Evolutionary conservation across 352 stramenopile species (phyloP).

Genomic region (Globisporangium acanthophoron): DNA sequence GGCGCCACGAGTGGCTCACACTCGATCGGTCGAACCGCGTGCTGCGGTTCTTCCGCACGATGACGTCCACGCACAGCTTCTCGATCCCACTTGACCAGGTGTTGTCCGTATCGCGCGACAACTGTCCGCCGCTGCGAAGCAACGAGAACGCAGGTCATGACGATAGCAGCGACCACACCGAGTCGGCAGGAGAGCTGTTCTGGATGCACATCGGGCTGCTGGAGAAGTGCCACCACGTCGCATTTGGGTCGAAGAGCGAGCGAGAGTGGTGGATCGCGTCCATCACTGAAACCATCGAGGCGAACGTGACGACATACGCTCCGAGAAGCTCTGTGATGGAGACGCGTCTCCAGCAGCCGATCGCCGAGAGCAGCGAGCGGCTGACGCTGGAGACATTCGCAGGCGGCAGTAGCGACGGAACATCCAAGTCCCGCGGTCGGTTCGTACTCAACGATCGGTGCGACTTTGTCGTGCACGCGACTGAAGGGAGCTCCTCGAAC

Average conservation of each 20-base stretch:
- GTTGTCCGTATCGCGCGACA: conserved; percentile 14
- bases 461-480: conserved; percentile 16
- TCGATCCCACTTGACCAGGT: conserved; percentile 27
- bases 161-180: neutral
- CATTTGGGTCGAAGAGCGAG: conserved; percentile 29
- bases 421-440: conserved; percentile 18
- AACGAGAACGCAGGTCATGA: neutral
- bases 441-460: conserved; percentile 47
- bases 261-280: conserved; percentile 26
- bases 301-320: neutral
- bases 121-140: neutral
- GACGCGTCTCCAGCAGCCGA: conserved; percentile 12
- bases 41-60: conserved; percentile 43
- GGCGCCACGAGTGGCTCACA: conserved; percentile 54
- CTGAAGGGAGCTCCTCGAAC: neutral
- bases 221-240: conserved; percentile 41
- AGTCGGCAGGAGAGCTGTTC: conserved; percentile 16
- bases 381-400: conserved; percentile 21
- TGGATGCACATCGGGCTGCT: conserved; percentile 44
- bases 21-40: conserved; percentile 27
- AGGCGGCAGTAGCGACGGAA: conserved; percentile 4
- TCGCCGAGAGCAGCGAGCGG: conserved; percentile 13
- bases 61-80: conserved; percentile 27
- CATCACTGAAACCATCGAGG: conserved; percentile 18
- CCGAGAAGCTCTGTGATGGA: neutral